Conservation (phyloP, 331 rosid species). For the Quercus lobata region DNA sequence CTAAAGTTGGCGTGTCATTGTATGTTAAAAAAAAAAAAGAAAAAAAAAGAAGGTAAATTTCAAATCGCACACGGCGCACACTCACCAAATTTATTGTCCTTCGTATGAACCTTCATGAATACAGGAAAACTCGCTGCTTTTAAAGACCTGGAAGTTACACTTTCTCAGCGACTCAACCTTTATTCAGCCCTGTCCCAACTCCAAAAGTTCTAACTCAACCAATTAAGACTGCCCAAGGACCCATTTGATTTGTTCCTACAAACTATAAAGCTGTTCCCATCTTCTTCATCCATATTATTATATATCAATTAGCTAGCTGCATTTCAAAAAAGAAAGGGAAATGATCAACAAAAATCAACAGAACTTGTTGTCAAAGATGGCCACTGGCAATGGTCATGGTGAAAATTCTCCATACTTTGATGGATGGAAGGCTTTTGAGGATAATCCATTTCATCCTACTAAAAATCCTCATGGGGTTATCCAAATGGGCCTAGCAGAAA, state of each 20-base stretch:
- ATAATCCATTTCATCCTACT: conserved; percentile 54
- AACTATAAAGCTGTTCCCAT: neutral
- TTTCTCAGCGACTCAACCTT: neutral
- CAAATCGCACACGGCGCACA: neutral
- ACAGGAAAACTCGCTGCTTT: too few relatives aligned
- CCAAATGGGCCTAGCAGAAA: conserved; percentile 95
- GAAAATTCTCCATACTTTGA: conserved; percentile 73
- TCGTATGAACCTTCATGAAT: conserved; percentile 20
- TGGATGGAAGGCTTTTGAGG: conserved; percentile 87
- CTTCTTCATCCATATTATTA: neutral
- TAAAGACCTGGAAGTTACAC: neutral
- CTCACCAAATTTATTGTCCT: neutral
- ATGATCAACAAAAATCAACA: conserved; percentile 12
- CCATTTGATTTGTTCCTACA: too few relatives aligned
- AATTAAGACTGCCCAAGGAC: neutral
- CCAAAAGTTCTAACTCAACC: neutral
- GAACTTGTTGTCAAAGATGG: conserved; percentile 63
- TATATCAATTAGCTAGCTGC: neutral
- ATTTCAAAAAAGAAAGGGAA: conserved; percentile 12
- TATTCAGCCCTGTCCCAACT: neutral
- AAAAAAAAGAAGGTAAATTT: neutral
- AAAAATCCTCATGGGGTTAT: conserved; percentile 66
- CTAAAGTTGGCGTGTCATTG: too few relatives aligned
- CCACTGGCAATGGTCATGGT: conserved; percentile 70
- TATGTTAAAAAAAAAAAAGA: too few relatives aligned